Evolutionary conservation across 345 rosid species (phyloP).

Genomic region (Sonneratia alba): DNA sequence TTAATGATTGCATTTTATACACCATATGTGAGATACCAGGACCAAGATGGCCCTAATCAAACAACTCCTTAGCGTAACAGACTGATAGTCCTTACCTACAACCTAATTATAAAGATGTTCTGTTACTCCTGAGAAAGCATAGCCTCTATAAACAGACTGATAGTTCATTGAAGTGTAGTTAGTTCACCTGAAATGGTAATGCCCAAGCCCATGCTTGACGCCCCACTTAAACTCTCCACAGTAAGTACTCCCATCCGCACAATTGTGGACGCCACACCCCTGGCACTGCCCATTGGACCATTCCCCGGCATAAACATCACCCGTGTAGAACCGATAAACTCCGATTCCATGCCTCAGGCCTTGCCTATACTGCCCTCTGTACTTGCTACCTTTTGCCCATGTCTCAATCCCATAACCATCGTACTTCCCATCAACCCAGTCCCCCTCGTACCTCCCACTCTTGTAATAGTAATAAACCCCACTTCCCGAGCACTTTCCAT

Average conservation of each 20-base stretch:
- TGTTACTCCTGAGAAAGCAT: not conserved
- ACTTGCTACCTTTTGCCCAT: conserved; percentile 83
- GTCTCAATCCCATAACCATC: conserved; percentile 85
- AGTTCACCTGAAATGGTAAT: conserved; percentile 71
- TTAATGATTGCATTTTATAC: not conserved
- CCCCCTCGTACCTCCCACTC: conserved; percentile 78
- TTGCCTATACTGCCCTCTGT: conserved; percentile 69
- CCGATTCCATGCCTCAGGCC: conserved; percentile 88
- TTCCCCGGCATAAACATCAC: conserved; percentile 80
- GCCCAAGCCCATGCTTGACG: conserved; percentile 81
- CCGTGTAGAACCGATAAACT: conserved; percentile 63
- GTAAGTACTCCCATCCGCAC: conserved; percentile 71
- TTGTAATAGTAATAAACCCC: conserved; percentile 66
- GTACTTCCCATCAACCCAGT: conserved; percentile 75
- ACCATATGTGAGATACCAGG: not conserved
- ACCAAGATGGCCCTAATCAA: not conserved
- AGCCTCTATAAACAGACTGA: not conserved
- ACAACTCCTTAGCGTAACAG: not conserved
- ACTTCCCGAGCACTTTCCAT: conserved; percentile 69
- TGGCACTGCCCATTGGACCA: conserved; percentile 89
- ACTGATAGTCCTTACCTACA: not conserved
- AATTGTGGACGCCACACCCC: conserved; percentile 70
- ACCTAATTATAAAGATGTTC: not conserved
- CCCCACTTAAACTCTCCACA: conserved; percentile 89
- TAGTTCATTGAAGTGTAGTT: not conserved